Conservation (phyloP, 257 asterid genomes). For the Linaria vulgaris region DNA sequence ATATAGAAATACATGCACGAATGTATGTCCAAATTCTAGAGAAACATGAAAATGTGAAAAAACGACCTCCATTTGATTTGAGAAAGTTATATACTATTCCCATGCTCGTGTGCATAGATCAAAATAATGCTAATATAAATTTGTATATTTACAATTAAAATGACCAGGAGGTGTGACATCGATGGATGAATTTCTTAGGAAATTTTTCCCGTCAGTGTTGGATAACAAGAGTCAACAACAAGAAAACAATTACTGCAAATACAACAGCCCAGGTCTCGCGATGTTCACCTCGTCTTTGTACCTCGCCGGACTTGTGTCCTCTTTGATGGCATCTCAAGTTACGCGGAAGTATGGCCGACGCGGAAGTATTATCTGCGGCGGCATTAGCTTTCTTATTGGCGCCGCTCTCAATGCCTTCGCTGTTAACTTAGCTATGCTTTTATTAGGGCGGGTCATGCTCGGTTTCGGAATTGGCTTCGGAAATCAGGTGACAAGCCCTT, state of each 20-base stretch:
- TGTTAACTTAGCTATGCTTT: slow-evolving; percentile 43
- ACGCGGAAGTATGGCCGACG: slow-evolving; percentile 48
- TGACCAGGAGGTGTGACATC: slow-evolving; percentile 59
- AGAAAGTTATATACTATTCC: too few species aligned
- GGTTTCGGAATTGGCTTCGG: slow-evolving; percentile 62
- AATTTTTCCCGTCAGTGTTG: slow-evolving; percentile 44
- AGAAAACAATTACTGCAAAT: slow-evolving; percentile 60
- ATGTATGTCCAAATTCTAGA: too few species aligned
- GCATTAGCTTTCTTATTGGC: slow-evolving; percentile 47
- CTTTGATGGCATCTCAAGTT: slow-evolving; percentile 44
- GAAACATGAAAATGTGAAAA: too few species aligned
- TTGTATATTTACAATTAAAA: too few species aligned
- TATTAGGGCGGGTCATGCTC: slow-evolving; percentile 50
- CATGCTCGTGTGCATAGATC: too few species aligned
- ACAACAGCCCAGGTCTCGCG: slow-evolving; percentile 52
- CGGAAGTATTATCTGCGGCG: slow-evolving; percentile 49
- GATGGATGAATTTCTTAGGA: slow-evolving; percentile 50
- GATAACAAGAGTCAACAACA: slow-evolving; percentile 33
- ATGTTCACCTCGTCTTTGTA: slow-evolving; percentile 56
- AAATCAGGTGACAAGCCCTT: slow-evolving; percentile 36
- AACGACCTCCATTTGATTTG: too few species aligned
- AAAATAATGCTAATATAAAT: too few species aligned
- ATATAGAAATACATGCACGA: too few species aligned
- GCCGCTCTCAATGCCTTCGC: slow-evolving; percentile 48
- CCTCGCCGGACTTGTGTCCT: slow-evolving; percentile 47